Evolutionary conservation across 345 rosid genomes (phyloP), one percentile per base, ranked within the genome.

Genomic region (Dipteronia sinensis): DNA sequence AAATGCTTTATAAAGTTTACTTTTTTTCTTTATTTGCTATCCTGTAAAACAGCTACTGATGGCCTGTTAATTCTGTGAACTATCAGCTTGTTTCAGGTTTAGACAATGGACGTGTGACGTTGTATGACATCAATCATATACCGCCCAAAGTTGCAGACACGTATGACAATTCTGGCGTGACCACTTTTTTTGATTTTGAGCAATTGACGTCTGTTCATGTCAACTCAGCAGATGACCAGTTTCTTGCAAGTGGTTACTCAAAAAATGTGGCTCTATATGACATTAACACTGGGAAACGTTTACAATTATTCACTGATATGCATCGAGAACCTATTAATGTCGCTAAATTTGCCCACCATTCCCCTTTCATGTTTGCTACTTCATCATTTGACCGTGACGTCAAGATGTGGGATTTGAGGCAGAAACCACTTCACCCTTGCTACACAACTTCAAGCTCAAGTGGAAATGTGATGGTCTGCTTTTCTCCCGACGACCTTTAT

Each of bases 401-500:
- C 58, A 88, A 86, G 80, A 82, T 86, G 89, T 88, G 91, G 91
- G 91, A 88, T 68, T 79, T 88, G 84, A 84, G 89, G 73, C 79
- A 81, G 83, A 84, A 79, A 61, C 83, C 69, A 4, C 22, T 74
- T 23, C 72, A 58, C 63, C 87, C 91, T 74, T 88, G 91, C 83
- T 88, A 82, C 62, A 79, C 85, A n/a, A 65, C 85, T 67, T 86
- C 89, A 73, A 88, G 90, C 81, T 81, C 85, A 8, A 73, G 85
- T 59, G 90, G 88, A 76, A 88, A 88, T 29, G 87, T 88, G 56
- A 86, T 85, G 90, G 87, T 86, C 78, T 88, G 89, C 84, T 88
- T 88, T 82, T 86, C 90, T 47, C 87, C 88, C 0, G 86, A 86
- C 56, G 90, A 88, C 74, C 82, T 55, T 56, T 84, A 88, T 79